A percentile compares a stretch with the other conserved stretches of the same genome.
Evolutionary conservation across 2,329 filamentous ascomycete species (phyloP).

Genomic region (Zymoseptoria pseudotritici): DNA sequence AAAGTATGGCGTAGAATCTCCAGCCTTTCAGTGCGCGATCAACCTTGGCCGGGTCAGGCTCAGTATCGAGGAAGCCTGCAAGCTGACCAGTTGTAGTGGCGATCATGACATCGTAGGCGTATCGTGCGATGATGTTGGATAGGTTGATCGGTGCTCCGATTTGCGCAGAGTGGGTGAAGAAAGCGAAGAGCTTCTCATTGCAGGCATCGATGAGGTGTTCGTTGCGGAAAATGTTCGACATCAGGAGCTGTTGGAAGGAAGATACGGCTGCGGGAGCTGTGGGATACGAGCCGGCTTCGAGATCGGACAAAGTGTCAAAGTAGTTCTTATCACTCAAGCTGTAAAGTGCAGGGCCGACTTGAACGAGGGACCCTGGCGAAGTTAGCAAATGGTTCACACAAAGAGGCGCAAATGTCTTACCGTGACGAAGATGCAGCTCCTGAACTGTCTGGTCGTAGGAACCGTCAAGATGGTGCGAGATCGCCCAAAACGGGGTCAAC

Average conservation of each 20-base stretch:
- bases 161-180: constrained; percentile 1
- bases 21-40: constrained; percentile 7
- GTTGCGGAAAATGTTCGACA: constrained; percentile 12
- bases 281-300: neutral
- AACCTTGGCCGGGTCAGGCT: constrained; percentile 5
- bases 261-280: neutral
- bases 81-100: constrained; percentile 14
- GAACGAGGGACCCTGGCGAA: constrained; percentile 12
- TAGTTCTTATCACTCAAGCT: constrained; percentile 1
- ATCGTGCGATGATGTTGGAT: constrained; percentile 11
- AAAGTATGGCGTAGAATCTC: constrained; percentile 15
- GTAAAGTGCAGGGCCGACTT: constrained; percentile 9
- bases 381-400: neutral
- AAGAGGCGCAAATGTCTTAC: constrained; percentile 2
- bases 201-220: constrained; percentile 16
- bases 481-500: constrained; percentile 15
- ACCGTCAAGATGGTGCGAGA: constrained; percentile 13
- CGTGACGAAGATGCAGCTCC: constrained; percentile 12
- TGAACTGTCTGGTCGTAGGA: constrained; percentile 11
- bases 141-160: constrained; percentile 7
- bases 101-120: constrained; percentile 20
- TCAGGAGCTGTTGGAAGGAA: constrained; percentile 1
- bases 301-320: neutral
- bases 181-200: constrained; percentile 9
- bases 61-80: constrained; percentile 14